Evolutionary conservation across 2,329 filamentous ascomycete genomes (phyloP).

Genomic region (Didymella pomorum): DNA sequence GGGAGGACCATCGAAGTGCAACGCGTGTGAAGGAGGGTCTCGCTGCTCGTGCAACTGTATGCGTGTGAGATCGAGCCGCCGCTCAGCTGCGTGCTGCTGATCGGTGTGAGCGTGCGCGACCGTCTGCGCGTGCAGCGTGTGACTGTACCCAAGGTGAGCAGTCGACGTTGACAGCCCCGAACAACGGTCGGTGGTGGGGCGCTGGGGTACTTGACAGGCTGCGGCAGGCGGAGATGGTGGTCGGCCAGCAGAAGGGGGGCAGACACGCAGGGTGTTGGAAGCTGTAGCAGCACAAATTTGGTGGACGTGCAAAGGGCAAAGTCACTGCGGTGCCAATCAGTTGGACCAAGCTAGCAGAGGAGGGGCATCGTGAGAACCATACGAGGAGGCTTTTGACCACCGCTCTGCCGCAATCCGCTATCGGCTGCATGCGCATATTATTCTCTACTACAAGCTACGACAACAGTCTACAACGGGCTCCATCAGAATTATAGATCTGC

Average conservation of each 20-base stretch:
- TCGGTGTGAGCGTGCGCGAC: slow-evolving; percentile 16
- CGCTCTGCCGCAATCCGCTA: slow-evolving; percentile 4
- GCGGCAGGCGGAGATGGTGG: neutral
- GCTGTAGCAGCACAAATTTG: neutral
- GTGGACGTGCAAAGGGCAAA: slow-evolving; percentile 1
- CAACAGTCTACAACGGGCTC: too few species aligned
- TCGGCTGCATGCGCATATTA: slow-evolving; percentile 4
- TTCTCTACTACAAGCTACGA: neutral
- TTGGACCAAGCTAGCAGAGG: slow-evolving; percentile 10
- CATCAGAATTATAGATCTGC: slow-evolving; percentile 5
- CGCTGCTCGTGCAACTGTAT: slow-evolving; percentile 5
- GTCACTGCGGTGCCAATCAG: slow-evolving; percentile 3
- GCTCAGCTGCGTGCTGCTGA: slow-evolving; percentile 2
- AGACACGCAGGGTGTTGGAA: neutral
- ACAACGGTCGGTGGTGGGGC: neutral
- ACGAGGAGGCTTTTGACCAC: neutral
- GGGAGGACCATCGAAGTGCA: slow-evolving; percentile 16
- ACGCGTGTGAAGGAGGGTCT: neutral
- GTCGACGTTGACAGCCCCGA: neutral
- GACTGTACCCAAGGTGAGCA: too few species aligned
- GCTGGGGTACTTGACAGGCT: neutral
- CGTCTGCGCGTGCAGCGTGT: slow-evolving; percentile 7
- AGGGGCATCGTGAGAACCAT: slow-evolving; percentile 20
- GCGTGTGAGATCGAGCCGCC: slow-evolving; percentile 4
- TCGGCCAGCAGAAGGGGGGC: neutral